Conservation (phyloP, 2,329 filamentous ascomycete genomes). For the Xylariaceae sp. region DNA sequence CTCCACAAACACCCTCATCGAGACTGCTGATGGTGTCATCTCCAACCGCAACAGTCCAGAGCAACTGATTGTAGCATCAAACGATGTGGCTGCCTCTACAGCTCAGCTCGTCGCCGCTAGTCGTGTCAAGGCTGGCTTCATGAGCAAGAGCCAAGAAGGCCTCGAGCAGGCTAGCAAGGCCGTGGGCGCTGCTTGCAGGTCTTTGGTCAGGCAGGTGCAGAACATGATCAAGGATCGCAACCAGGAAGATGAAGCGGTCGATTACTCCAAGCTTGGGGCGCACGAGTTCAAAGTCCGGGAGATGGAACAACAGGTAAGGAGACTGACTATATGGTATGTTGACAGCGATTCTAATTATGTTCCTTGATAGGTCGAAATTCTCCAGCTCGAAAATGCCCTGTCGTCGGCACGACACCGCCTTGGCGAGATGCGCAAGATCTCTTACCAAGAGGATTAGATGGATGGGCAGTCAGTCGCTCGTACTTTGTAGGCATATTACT, state of each 20-base stretch:
- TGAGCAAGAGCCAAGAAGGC: constrained; percentile 94
- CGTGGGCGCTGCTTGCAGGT: constrained; percentile 86
- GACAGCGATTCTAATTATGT: constrained; percentile 30
- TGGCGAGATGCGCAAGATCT: constrained; percentile 98
- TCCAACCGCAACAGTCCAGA: constrained; percentile 91
- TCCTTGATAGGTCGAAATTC: constrained; percentile 81
- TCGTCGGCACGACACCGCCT: constrained; percentile 79
- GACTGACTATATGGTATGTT: neutral
- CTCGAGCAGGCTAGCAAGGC: constrained; percentile 92
- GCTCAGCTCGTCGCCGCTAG: constrained; percentile 95
- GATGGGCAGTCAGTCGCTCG: neutral
- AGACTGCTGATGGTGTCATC: constrained; percentile 96
- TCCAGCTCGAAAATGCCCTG: constrained; percentile 90
- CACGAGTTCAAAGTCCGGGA: constrained; percentile 99
- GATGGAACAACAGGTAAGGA: constrained; percentile 96
- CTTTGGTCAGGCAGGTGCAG: constrained; percentile 91
- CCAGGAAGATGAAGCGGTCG: constrained; percentile 80
- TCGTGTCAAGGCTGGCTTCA: constrained; percentile 96
- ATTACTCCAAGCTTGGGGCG: constrained; percentile 85
- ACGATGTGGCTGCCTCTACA: constrained; percentile 94
- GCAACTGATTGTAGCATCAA: constrained; percentile 96
- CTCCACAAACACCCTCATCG: constrained; percentile 94
- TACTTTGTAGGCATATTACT: neutral
- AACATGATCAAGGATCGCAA: constrained; percentile 89
- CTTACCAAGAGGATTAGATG: constrained; percentile 78